phyloP scores from a whole-genome alignment of 106 monocot genomes.

The Apostasia ramifera region DNA sequence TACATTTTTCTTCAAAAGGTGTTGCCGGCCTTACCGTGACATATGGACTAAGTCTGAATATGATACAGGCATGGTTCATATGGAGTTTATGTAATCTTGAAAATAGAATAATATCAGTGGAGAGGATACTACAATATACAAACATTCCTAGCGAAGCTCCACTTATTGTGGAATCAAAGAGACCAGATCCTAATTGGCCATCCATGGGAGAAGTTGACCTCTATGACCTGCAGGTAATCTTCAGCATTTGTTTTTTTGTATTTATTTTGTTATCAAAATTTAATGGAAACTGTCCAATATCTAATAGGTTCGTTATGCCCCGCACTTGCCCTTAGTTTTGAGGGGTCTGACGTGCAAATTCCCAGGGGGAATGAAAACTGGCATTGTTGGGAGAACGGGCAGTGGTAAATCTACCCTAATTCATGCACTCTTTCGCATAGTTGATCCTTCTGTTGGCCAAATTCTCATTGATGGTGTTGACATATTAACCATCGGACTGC shows the following conservation, averaged over 20 bases:
- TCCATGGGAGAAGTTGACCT: conserved; percentile 48
- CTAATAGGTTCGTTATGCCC: conserved; percentile 59
- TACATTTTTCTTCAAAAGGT: conserved; percentile 13
- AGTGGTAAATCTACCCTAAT: conserved; percentile 69
- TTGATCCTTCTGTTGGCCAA: conserved; percentile 57
- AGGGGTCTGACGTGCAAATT: conserved; percentile 60
- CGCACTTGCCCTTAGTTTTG: conserved; percentile 75
- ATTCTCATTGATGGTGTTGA: conserved; percentile 61
- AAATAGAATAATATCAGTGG: conserved; percentile 76
- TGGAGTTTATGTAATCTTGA: conserved; percentile 72
- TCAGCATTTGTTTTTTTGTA: neutral
- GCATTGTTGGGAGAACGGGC: conserved; percentile 31
- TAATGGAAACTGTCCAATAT: too few relatives aligned
- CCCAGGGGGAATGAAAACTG: conserved; percentile 60
- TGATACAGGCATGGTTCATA: conserved; percentile 52
- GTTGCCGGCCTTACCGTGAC: conserved; percentile 74
- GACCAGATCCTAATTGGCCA: conserved; percentile 50
- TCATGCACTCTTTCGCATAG: conserved; percentile 66
- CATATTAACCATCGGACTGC: conserved; percentile 68
- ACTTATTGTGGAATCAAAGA: conserved; percentile 34
- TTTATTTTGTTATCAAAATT: too few relatives aligned
- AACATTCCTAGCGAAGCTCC: conserved; percentile 71
- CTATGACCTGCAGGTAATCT: conserved; percentile 48
- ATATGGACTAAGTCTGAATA: conserved; percentile 75
- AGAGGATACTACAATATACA: conserved; percentile 78